Conservation (phyloP, 225 moss, liverwort and hornwort species). For the Marchantia polymorpha region DNA sequence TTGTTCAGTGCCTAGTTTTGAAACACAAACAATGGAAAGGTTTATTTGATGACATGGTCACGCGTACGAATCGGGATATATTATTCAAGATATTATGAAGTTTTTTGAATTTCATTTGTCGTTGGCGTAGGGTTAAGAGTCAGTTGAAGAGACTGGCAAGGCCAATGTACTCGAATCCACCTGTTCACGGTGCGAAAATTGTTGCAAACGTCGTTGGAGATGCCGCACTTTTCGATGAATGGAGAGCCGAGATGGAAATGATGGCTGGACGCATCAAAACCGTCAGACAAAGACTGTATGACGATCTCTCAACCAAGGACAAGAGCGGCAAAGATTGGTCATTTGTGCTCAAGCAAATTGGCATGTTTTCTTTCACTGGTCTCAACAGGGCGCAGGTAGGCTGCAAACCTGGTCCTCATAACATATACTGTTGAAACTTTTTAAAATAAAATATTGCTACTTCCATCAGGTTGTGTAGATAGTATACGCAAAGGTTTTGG, state of each 20-base stretch:
- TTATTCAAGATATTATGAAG: too few relatives aligned
- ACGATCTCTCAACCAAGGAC: conserved; percentile 76
- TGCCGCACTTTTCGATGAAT: conserved; percentile 82
- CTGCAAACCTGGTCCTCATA: too few relatives aligned
- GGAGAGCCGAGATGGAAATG: conserved; percentile 91
- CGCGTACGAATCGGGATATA: too few relatives aligned
- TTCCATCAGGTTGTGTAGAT: too few relatives aligned
- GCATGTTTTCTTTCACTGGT: conserved; percentile 98
- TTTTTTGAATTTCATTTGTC: too few relatives aligned
- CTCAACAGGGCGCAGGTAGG: conserved; percentile 83
- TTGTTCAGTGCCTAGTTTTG: too few relatives aligned
- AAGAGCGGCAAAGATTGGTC: conserved; percentile 88
- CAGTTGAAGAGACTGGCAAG: conserved; percentile 89
- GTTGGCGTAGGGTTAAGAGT: conserved; percentile 77
- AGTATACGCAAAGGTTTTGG: too few relatives aligned
- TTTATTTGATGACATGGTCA: too few relatives aligned
- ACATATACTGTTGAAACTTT: too few relatives aligned
- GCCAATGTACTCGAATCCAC: conserved; percentile 97
- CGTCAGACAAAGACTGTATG: conserved; percentile 69
- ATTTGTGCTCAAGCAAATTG: conserved; percentile 90
- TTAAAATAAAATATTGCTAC: too few relatives aligned
- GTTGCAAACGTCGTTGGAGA: conserved; percentile 92
- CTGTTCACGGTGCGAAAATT: conserved; percentile 90
- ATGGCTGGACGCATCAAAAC: conserved; percentile 98
- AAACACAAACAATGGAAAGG: too few relatives aligned